These are phyloP conservation scores for Elsinoe australis DNA, from an alignment of 2,329 filamentous ascomycete genomes.

Conservation along the genomic window DNA sequence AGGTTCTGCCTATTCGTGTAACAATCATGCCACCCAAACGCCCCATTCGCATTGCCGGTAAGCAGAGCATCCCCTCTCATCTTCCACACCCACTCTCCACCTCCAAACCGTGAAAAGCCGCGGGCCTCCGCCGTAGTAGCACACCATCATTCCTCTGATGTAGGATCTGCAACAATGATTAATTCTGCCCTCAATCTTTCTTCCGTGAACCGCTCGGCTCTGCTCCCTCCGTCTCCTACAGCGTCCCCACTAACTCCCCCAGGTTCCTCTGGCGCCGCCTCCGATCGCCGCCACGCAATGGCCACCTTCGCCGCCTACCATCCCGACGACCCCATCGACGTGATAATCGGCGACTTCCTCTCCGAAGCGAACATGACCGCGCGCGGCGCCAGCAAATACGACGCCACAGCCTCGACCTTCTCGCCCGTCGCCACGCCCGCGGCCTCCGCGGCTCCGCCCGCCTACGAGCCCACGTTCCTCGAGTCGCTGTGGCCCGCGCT, in stretches of 20 bases:
- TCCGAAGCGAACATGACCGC: slow-evolving; percentile 33
- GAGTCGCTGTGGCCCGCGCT: slow-evolving; percentile 40
- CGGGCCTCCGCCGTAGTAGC: no score
- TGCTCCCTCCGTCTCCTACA: no score
- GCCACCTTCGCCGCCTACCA: slow-evolving; percentile 13
- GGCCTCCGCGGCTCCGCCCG: slow-evolving; percentile 1
- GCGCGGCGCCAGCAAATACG: slow-evolving; percentile 27
- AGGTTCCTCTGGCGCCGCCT: slow-evolving; percentile 12
- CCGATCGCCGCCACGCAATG: slow-evolving; percentile 10
- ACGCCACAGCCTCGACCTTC: slow-evolving; percentile 21
- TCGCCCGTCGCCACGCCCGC: background rate
- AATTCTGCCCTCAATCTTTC: no score
- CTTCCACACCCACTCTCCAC: slow-evolving; percentile 33
- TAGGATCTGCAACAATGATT: no score
- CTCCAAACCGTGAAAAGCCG: no score
- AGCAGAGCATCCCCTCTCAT: slow-evolving; percentile 33
- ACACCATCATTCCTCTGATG: no score
- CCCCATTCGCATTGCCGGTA: slow-evolving; percentile 35
- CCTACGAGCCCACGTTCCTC: slow-evolving; percentile 41
- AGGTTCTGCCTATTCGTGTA: no score
- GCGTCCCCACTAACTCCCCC: no score
- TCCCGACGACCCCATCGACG: slow-evolving; percentile 33
- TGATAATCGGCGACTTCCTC: slow-evolving; percentile 49
- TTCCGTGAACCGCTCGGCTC: no score
- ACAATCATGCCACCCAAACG: slow-evolving; percentile 40